Evolutionary conservation across 108 stramenopile genomes (phyloP), one percentile per base, ranked within the genome.

Genomic region (Pseudonitzschia delicatissima): DNA sequence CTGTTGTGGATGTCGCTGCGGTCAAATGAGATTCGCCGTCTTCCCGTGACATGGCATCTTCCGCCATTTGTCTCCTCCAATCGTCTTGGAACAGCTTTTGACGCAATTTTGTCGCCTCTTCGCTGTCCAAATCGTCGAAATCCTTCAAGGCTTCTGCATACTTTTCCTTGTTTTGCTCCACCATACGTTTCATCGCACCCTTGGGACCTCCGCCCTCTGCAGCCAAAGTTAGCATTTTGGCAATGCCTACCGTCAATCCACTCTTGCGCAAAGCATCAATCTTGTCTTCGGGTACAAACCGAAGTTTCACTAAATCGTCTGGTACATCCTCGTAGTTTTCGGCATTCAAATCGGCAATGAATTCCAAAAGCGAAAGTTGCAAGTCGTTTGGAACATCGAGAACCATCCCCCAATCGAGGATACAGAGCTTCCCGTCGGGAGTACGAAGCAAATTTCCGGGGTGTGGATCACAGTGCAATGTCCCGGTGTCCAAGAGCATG

Each of bases 301-400:
- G 78, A 39, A 93, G 71, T 40, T 78, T 70, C 63, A 87, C 82
- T 29, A 93, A 72, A 73, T 93, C 92, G 34, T 77, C 45, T 1
- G 90, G 89, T 9, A 90, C 74, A 5, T 77, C 67, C 42, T 82
- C 88, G 65, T 86, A 95, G 67, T 92, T 81, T 47, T 88, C 74
- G 25, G 82, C 78, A 2, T 73, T 88, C n/a, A 91, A 67, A 67
- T 95, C 84, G 6, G 91, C 85, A 27, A 95, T 78, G 69, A 84
- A 89, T 64, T 95, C 91, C 45, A 95, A 45, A n/a, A 92, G 66
- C 26, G 81, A 68, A 29, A 83, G 66, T 45, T 91, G 91, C 52
- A 88, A 71, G 52, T 81, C 81, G 45, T 69, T 57, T 0, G 73
- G 76, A 3, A 90, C 69, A 34, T 86, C 76, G 9, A 90, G 69